phyloP scores from a whole-genome alignment of 805 yeast genomes.

The Citeromyces nyonsensis region DNA sequence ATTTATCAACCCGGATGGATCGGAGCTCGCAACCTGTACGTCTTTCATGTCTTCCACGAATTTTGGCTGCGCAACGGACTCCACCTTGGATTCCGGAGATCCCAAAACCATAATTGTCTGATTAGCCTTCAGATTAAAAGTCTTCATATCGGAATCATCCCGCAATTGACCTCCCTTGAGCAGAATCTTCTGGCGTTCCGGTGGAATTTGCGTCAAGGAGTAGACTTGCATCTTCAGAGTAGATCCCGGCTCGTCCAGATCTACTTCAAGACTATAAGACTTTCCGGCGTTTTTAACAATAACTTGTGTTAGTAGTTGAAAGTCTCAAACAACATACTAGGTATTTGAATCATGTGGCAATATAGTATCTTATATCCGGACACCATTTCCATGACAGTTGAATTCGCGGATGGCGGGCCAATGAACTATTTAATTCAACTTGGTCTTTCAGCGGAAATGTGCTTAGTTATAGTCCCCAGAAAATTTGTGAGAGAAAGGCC shows the following conservation, averaged over 20 bases:
- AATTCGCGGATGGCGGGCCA: too few relatives aligned
- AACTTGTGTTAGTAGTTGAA: conserved; percentile 8
- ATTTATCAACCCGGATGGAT: conserved; percentile 55
- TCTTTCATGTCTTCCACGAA: conserved; percentile 56
- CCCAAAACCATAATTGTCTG: conserved; percentile 83
- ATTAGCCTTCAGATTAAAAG: conserved; percentile 42
- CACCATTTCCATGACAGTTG: too few relatives aligned
- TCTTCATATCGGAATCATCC: conserved; percentile 40
- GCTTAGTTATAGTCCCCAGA: too few relatives aligned
- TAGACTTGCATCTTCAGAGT: conserved; percentile 57
- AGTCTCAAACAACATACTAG: too few relatives aligned
- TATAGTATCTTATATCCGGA: too few relatives aligned
- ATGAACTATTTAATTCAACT: too few relatives aligned
- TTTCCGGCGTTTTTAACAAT: conserved; percentile 58
- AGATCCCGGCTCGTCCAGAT: conserved; percentile 36
- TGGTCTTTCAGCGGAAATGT: too few relatives aligned
- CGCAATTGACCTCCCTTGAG: conserved; percentile 79
- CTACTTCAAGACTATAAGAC: conserved; percentile 40
- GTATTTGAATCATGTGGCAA: too few relatives aligned
- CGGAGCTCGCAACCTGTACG: conserved; percentile 17
- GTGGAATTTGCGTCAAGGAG: conserved; percentile 69
- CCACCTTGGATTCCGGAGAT: conserved; percentile 48
- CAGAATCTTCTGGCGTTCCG: conserved; percentile 78
- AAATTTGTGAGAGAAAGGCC: too few relatives aligned
- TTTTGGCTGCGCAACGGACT: conserved; percentile 23